Evolutionary conservation across 2,329 filamentous ascomycete species (phyloP), one percentile per base, ranked within the genome.

Genomic region (Didymosphaeria variabile): DNA sequence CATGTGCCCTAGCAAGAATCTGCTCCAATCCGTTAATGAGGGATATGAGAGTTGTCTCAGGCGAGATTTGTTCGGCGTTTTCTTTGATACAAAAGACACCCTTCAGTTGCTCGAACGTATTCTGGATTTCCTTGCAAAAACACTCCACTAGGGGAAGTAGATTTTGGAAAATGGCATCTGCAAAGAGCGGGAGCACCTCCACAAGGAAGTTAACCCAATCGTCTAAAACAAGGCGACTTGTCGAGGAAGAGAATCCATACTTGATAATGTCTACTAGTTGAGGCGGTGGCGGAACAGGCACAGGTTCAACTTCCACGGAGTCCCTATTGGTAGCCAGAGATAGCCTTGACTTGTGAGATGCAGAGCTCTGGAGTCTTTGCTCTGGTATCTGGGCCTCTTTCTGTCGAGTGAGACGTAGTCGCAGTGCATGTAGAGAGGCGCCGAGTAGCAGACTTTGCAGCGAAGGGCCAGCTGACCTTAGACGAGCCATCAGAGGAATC

Each of bases 21-120:
- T 96, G 93, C 77, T 99, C 95, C 1, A 99, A 84, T 0, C 93
- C 95, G 66, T 96, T 94, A n/a, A 99, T 83, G 1, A 99, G 83
- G n/a, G 91, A 90, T 51, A 96, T 92, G 0, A 94, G 79, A 0
- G 90, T 91, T 0, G 90, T 86, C 78, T 92, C 93, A 6, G 86
- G 92, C 57, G 81, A 70, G 59, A 74, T 69, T 2, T 74, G 73
- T 3, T 70, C 65, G 19, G 59, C 61, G 3, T 63, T 52, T 63
- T 75, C 53, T 55, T 79, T 72, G 67, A 64, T 66, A 49, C 81
- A 68, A 70, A 94, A 94, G 0, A 88, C 87, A 10, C 78, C 79
- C 68, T 90, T 88, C 6, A 98, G 83, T 49, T 88, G 86, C 23
- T 86, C 82, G 76, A 97, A 97, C 0, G 90, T 91, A 52, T 81